Base-by-base conservation (phyloP, 805 yeast species). In the Pichia membranifaciens region DNA sequence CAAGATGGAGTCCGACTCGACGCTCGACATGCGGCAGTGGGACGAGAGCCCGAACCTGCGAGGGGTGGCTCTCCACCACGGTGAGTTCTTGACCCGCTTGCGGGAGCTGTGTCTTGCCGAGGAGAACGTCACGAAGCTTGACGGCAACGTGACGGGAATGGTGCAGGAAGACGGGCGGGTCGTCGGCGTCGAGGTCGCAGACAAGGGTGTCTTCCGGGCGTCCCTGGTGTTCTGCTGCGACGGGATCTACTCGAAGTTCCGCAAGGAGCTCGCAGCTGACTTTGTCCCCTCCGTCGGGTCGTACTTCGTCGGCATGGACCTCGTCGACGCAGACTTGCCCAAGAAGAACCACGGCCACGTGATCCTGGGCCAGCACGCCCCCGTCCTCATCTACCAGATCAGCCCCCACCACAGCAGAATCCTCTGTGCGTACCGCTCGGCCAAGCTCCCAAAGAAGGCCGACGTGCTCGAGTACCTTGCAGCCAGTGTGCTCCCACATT, bases 51-150 rank as follows among this genome's bases (percentile, higher is more conserved):
- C 76, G 47, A 67, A 74, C 4, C 77, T 75, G 4, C 66, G 74
- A 55, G 99, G 99, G 48, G 85, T 86, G 4, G 84, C 96, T 1
- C 89, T 93, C 69, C 96, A 88, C 58, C 97, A 93, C 62, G 99
- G 99, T 18, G 81, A 79, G 48, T 93, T 93, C 58, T 74, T 93
- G 44, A 70, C 72, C 64, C 88, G 88, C 59, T 72, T 93, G 54
- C 77, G 99, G 55, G 59, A 62, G 13, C 78, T 85, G n/a, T 90
- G 86, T 18, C 71, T 74, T 42, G 62, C 61, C 8, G 93, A 89
- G 56, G 73, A 78, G 36, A 88, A 89, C 57, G 86, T 91, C 17
- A 82, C 90, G 2, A 70, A 84, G 59, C 54, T 87, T 34, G 90
- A 88, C 65, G 97, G 95, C 17, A 87, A 84, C 10, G 97, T 85